These are phyloP conservation scores for Piloderma croceum DNA, from an alignment of 768 basidiomycete species.

Conservation along the genomic window DNA sequence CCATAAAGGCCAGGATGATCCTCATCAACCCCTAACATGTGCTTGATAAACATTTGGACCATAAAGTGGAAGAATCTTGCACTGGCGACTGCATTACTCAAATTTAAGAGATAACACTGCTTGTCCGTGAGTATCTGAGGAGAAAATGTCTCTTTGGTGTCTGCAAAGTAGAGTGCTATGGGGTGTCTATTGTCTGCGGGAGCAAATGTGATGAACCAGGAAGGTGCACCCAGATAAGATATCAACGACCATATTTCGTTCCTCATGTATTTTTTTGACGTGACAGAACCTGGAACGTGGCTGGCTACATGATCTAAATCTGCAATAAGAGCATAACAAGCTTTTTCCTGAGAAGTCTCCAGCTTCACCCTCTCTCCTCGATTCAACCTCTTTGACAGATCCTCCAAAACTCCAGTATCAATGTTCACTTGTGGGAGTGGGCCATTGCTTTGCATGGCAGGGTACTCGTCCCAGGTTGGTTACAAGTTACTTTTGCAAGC, in stretches of 20 bases:
- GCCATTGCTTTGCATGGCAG: too few species aligned
- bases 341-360: slow-evolving; percentile 14
- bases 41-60: slow-evolving; percentile 24
- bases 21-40: slow-evolving; percentile 19
- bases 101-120: slow-evolving; percentile 8
- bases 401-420: slow-evolving; percentile 8
- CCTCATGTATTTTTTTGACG: slow-evolving; percentile 8
- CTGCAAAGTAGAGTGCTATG: slow-evolving; percentile 11
- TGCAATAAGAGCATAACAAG: slow-evolving; percentile 18
- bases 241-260: slow-evolving; percentile 17
- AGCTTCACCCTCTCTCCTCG: slow-evolving; percentile 13
- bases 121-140: slow-evolving; percentile 5
- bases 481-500: too few species aligned
- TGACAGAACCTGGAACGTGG: slow-evolving; percentile 11
- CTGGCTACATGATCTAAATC: slow-evolving; percentile 20
- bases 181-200: slow-evolving; percentile 16
- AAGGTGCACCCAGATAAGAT: slow-evolving; percentile 8
- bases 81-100: slow-evolving; percentile 22
- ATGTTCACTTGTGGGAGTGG: too few species aligned
- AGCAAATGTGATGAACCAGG: slow-evolving; percentile 19
- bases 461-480: too few species aligned
- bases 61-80: slow-evolving; percentile 30
- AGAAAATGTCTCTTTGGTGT: slow-evolving; percentile 6
- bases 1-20: slow-evolving; percentile 24
- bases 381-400: slow-evolving; percentile 3